Percentiles rank a stretch among this genome's conserved stretches.
These are phyloP conservation scores for Dothideomycetes sp. DNA, from an alignment of 2,329 filamentous ascomycete species.

Conservation along the genomic window DNA sequence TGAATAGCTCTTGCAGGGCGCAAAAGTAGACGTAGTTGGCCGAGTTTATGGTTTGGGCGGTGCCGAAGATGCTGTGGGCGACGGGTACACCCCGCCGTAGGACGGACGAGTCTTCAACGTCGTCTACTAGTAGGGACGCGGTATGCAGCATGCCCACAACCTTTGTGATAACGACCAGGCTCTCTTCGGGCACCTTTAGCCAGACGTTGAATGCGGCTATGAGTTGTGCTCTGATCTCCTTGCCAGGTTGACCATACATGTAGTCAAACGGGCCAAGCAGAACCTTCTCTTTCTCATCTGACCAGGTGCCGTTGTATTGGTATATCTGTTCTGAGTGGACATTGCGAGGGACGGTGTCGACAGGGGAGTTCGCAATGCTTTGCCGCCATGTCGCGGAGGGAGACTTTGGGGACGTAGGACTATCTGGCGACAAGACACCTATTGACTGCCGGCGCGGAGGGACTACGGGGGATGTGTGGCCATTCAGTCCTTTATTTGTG, in stretches of 20 bases:
- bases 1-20: slow-evolving; percentile 63
- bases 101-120: slow-evolving; percentile 72
- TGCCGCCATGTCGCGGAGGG: neutral
- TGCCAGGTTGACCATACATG: slow-evolving; percentile 65
- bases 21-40: slow-evolving; percentile 84
- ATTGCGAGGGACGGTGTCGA: slow-evolving; percentile 3
- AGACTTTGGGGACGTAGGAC: neutral
- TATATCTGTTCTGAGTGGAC: slow-evolving; percentile 25
- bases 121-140: slow-evolving; percentile 72
- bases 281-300: slow-evolving; percentile 63
- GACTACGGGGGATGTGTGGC: neutral
- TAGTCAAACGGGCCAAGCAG: slow-evolving; percentile 73
- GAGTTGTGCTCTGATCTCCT: slow-evolving; percentile 71
- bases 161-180: slow-evolving; percentile 63
- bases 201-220: slow-evolving; percentile 74
- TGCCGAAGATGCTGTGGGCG: slow-evolving; percentile 74
- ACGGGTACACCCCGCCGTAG: slow-evolving; percentile 72
- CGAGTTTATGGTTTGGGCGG: slow-evolving; percentile 80
- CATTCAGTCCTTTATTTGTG: neutral
- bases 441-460: neutral
- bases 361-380: neutral
- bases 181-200: slow-evolving; percentile 61
- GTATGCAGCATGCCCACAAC: slow-evolving; percentile 82
- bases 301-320: slow-evolving; percentile 46
- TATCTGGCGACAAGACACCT: neutral